phyloP scores from a whole-genome alignment of 768 basidiomycete species.

The Dacryopinax primogenitus region DNA sequence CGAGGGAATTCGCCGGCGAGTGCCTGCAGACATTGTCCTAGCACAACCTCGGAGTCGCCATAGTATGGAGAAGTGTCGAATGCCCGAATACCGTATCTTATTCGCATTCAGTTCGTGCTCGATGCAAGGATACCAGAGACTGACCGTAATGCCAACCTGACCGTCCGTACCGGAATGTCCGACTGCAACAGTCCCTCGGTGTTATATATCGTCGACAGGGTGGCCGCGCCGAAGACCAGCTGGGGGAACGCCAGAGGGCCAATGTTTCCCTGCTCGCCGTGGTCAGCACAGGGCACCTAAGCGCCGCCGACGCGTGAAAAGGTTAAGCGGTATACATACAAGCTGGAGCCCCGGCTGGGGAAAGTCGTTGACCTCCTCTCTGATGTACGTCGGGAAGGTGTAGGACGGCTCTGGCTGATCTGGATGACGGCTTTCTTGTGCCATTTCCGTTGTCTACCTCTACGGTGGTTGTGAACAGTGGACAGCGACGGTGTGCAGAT shows the following conservation, averaged over 20 bases:
- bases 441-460: neutral
- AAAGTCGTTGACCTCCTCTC: neutral
- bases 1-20: constrained; percentile 62
- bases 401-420: constrained; percentile 8
- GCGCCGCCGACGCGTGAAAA: neutral
- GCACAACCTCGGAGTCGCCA: constrained; percentile 62
- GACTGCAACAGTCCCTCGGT: constrained; percentile 44
- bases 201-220: constrained; percentile 59
- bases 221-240: constrained; percentile 58
- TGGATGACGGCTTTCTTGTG: neutral
- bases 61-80: constrained; percentile 79
- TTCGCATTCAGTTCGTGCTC: constrained; percentile 6
- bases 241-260: constrained; percentile 32
- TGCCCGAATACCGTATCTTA: constrained; percentile 64
- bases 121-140: constrained; percentile 10
- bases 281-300: neutral
- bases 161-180: constrained; percentile 46
- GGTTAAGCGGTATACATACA: too few species aligned
- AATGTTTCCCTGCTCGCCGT: constrained; percentile 23
- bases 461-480: too few species aligned
- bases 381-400: neutral
- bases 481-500: too few species aligned
- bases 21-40: constrained; percentile 48
- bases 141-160: constrained; percentile 65
- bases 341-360: constrained; percentile 2